Conservation (phyloP, 2,329 filamentous ascomycete genomes). For the Rhynchosporium secalis region DNA sequence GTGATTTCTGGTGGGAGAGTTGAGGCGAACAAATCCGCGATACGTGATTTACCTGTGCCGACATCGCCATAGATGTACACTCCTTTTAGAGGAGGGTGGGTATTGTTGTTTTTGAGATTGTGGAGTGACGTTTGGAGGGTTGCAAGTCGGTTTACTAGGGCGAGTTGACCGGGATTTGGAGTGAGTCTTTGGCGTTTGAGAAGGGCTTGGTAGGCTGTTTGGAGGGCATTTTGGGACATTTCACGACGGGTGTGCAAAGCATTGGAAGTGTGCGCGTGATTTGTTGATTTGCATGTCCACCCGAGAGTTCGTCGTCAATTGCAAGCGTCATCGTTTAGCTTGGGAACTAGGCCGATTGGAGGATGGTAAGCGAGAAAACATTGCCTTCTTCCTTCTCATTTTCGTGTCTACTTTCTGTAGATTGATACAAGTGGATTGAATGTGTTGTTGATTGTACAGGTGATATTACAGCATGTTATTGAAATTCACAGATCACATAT, state of each 20-base stretch:
- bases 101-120: background rate
- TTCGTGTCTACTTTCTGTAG: no score
- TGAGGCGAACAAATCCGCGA: slow-evolving; percentile 20
- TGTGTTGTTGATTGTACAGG: no score
- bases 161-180: slow-evolving; percentile 18
- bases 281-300: background rate
- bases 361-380: no score
- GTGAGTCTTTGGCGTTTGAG: slow-evolving; percentile 14
- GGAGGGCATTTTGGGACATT: slow-evolving; percentile 17
- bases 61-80: slow-evolving; percentile 20
- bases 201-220: slow-evolving; percentile 16
- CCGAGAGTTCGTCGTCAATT: background rate
- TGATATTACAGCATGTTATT: no score
- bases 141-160: slow-evolving; percentile 14
- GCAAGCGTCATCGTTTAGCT: slow-evolving; percentile 9
- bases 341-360: no score
- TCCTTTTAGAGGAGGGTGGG: slow-evolving; percentile 1
- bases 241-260: background rate
- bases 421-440: no score
- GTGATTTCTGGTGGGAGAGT: slow-evolving; percentile 17
- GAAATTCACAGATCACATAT: no score
- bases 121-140: slow-evolving; percentile 15
- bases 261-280: background rate
- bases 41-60: slow-evolving; percentile 19
- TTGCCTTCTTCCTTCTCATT: no score